Conservation (phyloP, 768 basidiomycete genomes). For the Amyloporia xantha region DNA sequence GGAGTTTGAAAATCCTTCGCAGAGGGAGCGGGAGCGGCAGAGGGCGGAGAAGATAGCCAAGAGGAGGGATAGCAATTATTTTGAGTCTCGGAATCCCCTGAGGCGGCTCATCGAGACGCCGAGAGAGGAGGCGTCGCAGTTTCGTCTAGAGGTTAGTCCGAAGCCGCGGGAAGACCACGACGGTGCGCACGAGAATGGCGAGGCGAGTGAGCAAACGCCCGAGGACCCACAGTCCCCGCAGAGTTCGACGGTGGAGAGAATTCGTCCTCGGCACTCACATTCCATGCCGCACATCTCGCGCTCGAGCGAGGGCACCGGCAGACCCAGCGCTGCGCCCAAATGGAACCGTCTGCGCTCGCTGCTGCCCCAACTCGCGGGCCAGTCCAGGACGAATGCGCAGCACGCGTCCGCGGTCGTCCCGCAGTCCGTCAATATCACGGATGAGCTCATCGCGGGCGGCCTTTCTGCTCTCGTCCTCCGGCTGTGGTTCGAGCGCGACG, state of each 20-base stretch:
- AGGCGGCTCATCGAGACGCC: constrained; percentile 35
- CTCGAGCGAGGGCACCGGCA: constrained; percentile 13
- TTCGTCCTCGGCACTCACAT: constrained; percentile 20
- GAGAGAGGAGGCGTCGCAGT: constrained; percentile 9
- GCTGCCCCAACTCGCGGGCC: constrained; percentile 45
- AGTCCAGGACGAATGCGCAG: constrained; percentile 24
- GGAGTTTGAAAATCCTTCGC: constrained; percentile 35
- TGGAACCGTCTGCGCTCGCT: constrained; percentile 66
- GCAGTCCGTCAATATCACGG: constrained; percentile 63
- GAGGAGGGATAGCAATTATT: constrained; percentile 38
- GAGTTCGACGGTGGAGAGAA: background rate
- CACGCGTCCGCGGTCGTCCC: constrained; percentile 46
- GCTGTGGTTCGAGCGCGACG: constrained; percentile 84
- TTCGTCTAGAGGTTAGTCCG: background rate
- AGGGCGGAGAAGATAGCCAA: constrained; percentile 47
- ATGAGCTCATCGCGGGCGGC: constrained; percentile 76
- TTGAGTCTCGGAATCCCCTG: constrained; percentile 48
- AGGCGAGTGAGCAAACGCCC: constrained; percentile 2
- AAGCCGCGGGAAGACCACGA: background rate
- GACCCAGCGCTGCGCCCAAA: constrained; percentile 27
- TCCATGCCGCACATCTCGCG: constrained; percentile 24
- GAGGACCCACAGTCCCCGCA: constrained; percentile 6
- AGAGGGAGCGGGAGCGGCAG: constrained; percentile 34
- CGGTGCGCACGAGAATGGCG: constrained; percentile 5
- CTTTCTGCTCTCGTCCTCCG: constrained; percentile 73